These are phyloP conservation scores for Halophytophthora batemanensis DNA, from an alignment of 352 stramenopile species.

Conservation along the genomic window DNA sequence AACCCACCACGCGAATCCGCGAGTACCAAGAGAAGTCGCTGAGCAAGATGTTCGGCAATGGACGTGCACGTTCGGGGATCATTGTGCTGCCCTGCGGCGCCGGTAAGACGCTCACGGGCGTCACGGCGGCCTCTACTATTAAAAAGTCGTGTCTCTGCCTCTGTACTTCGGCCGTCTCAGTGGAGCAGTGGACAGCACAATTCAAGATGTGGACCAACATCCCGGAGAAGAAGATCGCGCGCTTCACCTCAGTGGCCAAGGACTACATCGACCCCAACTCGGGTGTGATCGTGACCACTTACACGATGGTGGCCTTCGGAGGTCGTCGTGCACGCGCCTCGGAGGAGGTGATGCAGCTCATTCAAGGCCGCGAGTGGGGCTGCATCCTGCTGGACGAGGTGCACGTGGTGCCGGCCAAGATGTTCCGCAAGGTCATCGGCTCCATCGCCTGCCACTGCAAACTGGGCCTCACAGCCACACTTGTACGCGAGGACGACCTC, in stretches of 20 bases:
- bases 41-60: slow-evolving; percentile 99
- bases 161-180: slow-evolving; percentile 96
- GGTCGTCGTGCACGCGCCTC: slow-evolving; percentile 90
- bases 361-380: slow-evolving; percentile 97
- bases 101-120: slow-evolving; percentile 81
- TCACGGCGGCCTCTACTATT: slow-evolving; percentile 96
- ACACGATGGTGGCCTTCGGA: slow-evolving; percentile 96
- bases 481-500: slow-evolving; percentile 98
- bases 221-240: slow-evolving; percentile 80
- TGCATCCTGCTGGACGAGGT: slow-evolving; percentile 96
- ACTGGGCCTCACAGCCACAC: slow-evolving; percentile 97
- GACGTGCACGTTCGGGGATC: slow-evolving; percentile 97
- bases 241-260: slow-evolving; percentile 80
- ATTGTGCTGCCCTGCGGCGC: slow-evolving; percentile 99
- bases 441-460: slow-evolving; percentile 97
- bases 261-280: slow-evolving; percentile 81
- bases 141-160: slow-evolving; percentile 98
- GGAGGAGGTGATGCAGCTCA: slow-evolving; percentile 95
- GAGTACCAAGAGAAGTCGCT: slow-evolving; percentile 99
- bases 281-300: slow-evolving; percentile 96
- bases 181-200: slow-evolving; percentile 98
- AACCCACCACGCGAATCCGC: slow-evolving; percentile 92
- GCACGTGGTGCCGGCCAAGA: slow-evolving; percentile 98
- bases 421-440: slow-evolving; percentile 96
- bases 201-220: slow-evolving; percentile 98